Conservation (phyloP, 352 stramenopile species). For the Pythium angustatum region DNA sequence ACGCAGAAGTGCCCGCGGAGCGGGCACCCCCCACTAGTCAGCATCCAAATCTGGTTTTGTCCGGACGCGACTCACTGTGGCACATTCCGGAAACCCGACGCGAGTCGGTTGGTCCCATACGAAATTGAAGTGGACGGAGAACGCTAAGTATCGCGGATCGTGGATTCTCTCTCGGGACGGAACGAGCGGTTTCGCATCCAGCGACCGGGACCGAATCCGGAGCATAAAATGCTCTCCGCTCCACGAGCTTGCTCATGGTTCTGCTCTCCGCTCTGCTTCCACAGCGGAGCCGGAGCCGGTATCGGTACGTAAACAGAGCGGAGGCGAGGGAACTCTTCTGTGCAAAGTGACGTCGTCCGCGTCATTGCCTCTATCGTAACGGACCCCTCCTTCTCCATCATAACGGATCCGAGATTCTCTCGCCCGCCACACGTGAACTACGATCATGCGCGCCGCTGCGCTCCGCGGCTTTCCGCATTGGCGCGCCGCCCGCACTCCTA, state of each 20-base stretch:
- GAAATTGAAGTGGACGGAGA: constrained; percentile 3
- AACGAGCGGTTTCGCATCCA: constrained; percentile 16
- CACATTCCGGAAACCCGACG: constrained; percentile 10
- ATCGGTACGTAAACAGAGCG: constrained; percentile 13
- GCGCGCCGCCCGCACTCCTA: not conserved
- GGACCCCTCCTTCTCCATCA: not conserved
- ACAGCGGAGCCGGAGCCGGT: too few species aligned
- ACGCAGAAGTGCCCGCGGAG: too few species aligned
- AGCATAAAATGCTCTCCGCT: constrained; percentile 16
- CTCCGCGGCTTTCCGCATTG: constrained; percentile 1
- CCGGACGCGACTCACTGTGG: not conserved
- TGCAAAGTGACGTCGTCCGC: constrained; percentile 12
- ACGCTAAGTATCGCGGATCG: not conserved
- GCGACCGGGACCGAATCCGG: not conserved
- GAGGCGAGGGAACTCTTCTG: not conserved
- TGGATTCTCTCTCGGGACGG: constrained; percentile 5
- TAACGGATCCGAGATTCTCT: constrained; percentile 16
- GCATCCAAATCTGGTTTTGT: constrained; percentile 16
- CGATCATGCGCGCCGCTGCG: constrained; percentile 6
- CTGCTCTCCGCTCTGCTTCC: constrained; percentile 3
- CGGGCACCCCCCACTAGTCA: too few species aligned
- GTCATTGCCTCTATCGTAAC: constrained; percentile 13
- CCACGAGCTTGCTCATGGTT: constrained; percentile 2
- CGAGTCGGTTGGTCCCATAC: not conserved
- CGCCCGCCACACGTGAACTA: not conserved